Percentiles rank a stretch among this genome's conserved stretches.
Evolutionary conservation across 495 filamentous ascomycete species (phyloP).

Genomic region (Penicillium goetzii): DNA sequence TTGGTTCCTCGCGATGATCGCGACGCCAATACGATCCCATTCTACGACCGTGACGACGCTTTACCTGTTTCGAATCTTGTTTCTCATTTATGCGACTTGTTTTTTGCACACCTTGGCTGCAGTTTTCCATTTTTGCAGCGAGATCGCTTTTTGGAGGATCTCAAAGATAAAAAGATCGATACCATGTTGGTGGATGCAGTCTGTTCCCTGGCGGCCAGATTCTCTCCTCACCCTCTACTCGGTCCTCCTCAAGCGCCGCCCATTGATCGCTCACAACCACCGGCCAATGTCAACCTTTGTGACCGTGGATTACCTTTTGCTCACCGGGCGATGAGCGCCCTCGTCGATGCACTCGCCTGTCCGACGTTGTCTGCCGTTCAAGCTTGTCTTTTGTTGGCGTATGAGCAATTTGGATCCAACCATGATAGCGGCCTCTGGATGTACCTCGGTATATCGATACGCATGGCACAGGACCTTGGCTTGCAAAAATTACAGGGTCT

Average conservation of each 20-base stretch:
- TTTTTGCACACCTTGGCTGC: conserved; percentile 77
- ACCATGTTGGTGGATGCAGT: conserved; percentile 86
- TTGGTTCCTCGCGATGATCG: conserved; percentile 49
- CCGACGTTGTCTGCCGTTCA: conserved; percentile 80
- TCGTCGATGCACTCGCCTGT: conserved; percentile 76
- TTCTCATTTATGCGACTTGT: conserved; percentile 72
- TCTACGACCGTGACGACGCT: conserved; percentile 74
- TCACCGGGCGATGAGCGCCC: conserved; percentile 71
- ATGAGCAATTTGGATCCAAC: conserved; percentile 83
- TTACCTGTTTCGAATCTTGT: conserved; percentile 72
- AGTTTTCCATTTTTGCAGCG: conserved; percentile 80
- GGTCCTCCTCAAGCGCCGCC: conserved; percentile 54
- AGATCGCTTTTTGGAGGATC: conserved; percentile 66
- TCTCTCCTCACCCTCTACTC: conserved; percentile 69
- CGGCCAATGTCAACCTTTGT: conserved; percentile 48
- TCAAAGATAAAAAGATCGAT: conserved; percentile 79
- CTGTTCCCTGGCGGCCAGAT: conserved; percentile 79
- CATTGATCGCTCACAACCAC: conserved; percentile 52
- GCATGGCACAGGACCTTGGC: conserved; percentile 84
- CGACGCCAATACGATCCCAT: conserved; percentile 69
- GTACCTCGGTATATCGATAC: conserved; percentile 82
- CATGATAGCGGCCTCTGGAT: conserved; percentile 89
- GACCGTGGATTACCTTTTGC: conserved; percentile 71
- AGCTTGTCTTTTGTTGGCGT: conserved; percentile 78
- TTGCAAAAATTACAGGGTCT: conserved; percentile 77